phyloP scores from a whole-genome alignment of 768 basidiomycete species.

The Obba rivulosa region DNA sequence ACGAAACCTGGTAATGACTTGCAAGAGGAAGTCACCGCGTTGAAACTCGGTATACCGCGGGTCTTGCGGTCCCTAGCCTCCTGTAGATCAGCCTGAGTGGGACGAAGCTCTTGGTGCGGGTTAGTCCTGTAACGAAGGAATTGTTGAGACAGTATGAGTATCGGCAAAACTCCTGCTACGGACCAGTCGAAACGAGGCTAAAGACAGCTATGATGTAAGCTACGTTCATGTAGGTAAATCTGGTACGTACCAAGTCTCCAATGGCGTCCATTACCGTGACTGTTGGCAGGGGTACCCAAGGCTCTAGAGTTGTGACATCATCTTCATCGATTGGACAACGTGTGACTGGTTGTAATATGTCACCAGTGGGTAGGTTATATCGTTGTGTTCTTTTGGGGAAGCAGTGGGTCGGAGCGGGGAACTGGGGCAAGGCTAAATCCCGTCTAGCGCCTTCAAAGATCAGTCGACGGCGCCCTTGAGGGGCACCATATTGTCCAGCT shows the following conservation, averaged over 20 bases:
- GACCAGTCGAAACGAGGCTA: conserved; percentile 73
- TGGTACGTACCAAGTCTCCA: conserved; percentile 53
- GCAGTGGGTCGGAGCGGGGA: conserved; percentile 60
- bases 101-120: conserved; percentile 40
- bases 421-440: conserved; percentile 51
- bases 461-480: conserved; percentile 61
- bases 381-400: conserved; percentile 30
- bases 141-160: conserved; percentile 1
- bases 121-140: conserved; percentile 39
- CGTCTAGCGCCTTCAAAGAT: conserved; percentile 65
- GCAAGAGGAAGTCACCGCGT: conserved; percentile 26
- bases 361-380: conserved; percentile 40
- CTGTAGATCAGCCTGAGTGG: conserved; percentile 28
- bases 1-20: conserved; percentile 41
- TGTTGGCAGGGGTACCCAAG: conserved; percentile 50
- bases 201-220: not conserved
- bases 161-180: conserved; percentile 6
- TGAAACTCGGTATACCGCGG: conserved; percentile 40
- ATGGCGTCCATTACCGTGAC: conserved; percentile 65
- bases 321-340: conserved; percentile 18
- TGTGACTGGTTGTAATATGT: conserved; percentile 35
- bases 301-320: not conserved
- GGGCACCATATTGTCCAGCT: conserved; percentile 66
- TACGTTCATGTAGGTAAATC: not conserved
- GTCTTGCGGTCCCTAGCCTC: conserved; percentile 31